Conservation (phyloP, 1,139 yeast genomes). For the Taiozyma sp. region DNA sequence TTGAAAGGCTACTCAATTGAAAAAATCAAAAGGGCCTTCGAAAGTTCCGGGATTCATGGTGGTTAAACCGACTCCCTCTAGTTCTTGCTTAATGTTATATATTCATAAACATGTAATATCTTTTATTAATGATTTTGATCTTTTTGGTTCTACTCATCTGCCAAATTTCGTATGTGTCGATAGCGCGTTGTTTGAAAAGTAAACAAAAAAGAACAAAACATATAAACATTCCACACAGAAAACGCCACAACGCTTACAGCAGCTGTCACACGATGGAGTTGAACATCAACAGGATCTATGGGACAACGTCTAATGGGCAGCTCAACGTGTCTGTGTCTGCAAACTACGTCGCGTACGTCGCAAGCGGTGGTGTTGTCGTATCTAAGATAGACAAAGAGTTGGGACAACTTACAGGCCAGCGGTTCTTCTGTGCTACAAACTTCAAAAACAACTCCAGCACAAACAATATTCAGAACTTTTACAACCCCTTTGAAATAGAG, state of each 20-base stretch:
- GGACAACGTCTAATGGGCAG: constrained; percentile 36
- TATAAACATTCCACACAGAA: too few species aligned
- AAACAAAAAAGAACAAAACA: constrained; percentile 1
- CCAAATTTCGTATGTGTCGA: background rate
- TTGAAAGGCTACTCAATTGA: constrained; percentile 31
- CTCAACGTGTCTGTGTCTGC: constrained; percentile 38
- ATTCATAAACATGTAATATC: background rate
- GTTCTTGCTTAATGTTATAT: background rate
- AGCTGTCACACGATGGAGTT: constrained; percentile 11
- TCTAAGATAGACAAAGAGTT: constrained; percentile 27
- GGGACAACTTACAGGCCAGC: constrained; percentile 28
- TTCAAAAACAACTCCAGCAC: background rate
- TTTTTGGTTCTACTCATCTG: background rate
- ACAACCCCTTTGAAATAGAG: constrained; percentile 10
- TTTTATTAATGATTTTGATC: background rate
- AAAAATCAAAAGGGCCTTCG: constrained; percentile 37
- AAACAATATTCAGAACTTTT: constrained; percentile 11
- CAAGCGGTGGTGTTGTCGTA: constrained; percentile 68
- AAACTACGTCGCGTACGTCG: constrained; percentile 50
- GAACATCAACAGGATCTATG: constrained; percentile 31
- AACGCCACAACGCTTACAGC: too few species aligned
- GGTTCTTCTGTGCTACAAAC: constrained; percentile 48
- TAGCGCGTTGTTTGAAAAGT: background rate
- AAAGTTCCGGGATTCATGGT: constrained; percentile 31
- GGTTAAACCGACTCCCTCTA: constrained; percentile 15